phyloP scores from a whole-genome alignment of 2,329 filamentous ascomycete genomes.

The Phoma sp. region DNA sequence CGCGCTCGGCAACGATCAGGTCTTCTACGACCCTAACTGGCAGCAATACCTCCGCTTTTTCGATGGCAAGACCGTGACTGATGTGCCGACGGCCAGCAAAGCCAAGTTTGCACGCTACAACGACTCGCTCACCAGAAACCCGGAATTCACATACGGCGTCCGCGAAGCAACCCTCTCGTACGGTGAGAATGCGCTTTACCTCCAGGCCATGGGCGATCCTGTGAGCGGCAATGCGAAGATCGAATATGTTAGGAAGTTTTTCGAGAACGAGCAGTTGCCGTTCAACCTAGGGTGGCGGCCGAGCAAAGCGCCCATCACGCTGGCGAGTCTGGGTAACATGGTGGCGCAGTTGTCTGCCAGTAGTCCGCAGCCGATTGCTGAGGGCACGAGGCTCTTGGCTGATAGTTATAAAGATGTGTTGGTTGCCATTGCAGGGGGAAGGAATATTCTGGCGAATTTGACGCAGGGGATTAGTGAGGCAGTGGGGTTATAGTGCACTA shows the following conservation, averaged over 20 bases:
- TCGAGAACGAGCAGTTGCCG: constrained; percentile 27
- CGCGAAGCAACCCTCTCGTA: constrained; percentile 23
- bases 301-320: constrained; percentile 21
- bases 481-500: constrained; percentile 14
- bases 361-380: constrained; percentile 14
- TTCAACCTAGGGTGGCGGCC: constrained; percentile 24
- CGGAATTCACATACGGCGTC: constrained; percentile 18
- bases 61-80: constrained; percentile 12
- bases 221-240: constrained; percentile 17
- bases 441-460: constrained; percentile 19
- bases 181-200: constrained; percentile 26
- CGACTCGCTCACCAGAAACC: constrained; percentile 20
- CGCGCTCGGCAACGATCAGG: constrained; percentile 18
- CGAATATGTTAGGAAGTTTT: constrained; percentile 20
- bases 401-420: constrained; percentile 26
- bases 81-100: constrained; percentile 17
- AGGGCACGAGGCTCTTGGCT: constrained; percentile 13
- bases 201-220: constrained; percentile 19
- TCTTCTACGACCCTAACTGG: constrained; percentile 20
- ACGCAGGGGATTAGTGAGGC: constrained; percentile 23
- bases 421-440: constrained; percentile 18
- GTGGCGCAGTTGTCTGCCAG: constrained; percentile 10
- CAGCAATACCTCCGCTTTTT: constrained; percentile 26
- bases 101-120: constrained; percentile 22
- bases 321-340: constrained; percentile 23